Evolutionary conservation across 192 early-diverging fungal species (phyloP).

Genomic region (Coemansia sp.): DNA sequence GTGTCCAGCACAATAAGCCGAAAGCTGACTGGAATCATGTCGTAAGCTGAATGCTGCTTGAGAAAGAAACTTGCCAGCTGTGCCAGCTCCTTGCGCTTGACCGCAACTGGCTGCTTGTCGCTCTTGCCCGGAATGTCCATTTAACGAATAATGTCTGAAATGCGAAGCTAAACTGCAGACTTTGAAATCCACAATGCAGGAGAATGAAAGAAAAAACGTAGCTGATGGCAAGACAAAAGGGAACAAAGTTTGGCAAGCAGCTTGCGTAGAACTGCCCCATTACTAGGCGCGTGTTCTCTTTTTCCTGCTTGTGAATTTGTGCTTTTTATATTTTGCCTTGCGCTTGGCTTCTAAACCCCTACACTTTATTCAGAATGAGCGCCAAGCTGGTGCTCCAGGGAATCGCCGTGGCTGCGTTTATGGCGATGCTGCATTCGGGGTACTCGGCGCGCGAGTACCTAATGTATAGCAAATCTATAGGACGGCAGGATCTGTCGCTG

Average conservation of each 20-base stretch:
- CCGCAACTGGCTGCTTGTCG: conserved; percentile 16
- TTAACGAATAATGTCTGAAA: neutral
- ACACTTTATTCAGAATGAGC: conserved; percentile 1
- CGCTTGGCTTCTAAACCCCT: neutral
- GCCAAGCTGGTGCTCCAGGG: conserved; percentile 23
- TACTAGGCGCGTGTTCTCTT: neutral
- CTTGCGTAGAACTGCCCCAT: neutral
- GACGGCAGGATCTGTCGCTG: conserved; percentile 38
- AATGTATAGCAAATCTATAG: conserved; percentile 49
- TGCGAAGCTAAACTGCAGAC: conserved; percentile 1
- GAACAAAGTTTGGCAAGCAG: neutral
- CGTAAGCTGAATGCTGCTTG: conserved; percentile 86
- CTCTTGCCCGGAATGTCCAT: conserved; percentile 41
- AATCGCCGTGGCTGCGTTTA: conserved; percentile 37
- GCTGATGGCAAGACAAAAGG: neutral
- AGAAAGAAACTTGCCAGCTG: conserved; percentile 61
- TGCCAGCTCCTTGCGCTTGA: conserved; percentile 51
- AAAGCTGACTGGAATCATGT: conserved; percentile 86
- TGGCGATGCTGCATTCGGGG: conserved; percentile 50
- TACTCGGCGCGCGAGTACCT: conserved; percentile 51
- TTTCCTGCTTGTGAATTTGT: neutral
- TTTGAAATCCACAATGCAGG: conserved; percentile 8
- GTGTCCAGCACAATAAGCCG: conserved; percentile 92
- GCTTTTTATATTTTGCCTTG: conserved; percentile 6
- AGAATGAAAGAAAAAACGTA: neutral